Evolutionary conservation across 768 basidiomycete genomes (phyloP).

Genomic region (Agaricus sinodeliciosus): DNA sequence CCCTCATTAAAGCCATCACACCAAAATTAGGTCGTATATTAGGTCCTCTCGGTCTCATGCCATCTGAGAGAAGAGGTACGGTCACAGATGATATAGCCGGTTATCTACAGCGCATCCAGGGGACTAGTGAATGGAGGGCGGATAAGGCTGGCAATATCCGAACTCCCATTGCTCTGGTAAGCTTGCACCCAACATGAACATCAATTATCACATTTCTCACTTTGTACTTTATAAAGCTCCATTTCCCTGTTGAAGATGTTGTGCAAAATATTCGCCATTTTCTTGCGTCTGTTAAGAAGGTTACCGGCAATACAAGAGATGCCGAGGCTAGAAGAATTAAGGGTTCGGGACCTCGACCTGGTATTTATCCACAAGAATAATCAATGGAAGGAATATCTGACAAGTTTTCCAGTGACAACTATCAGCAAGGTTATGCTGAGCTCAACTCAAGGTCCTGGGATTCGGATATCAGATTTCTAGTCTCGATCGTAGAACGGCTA

Average conservation of each 20-base stretch:
- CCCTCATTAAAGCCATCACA: slow-evolving; percentile 72
- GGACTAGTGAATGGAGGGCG: slow-evolving; percentile 89
- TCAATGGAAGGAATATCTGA: slow-evolving; percentile 5
- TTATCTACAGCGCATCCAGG: slow-evolving; percentile 73
- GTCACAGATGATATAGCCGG: slow-evolving; percentile 86
- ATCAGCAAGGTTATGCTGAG: slow-evolving; percentile 82
- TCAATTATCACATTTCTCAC: too few relatives aligned
- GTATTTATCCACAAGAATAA: slow-evolving; percentile 20
- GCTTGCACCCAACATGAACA: slow-evolving; percentile 13
- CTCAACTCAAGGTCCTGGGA: slow-evolving; percentile 83
- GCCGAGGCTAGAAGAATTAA: slow-evolving; percentile 33
- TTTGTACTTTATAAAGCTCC: too few relatives aligned
- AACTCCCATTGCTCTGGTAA: slow-evolving; percentile 72
- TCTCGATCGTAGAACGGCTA: too few relatives aligned
- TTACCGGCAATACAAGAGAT: slow-evolving; percentile 63
- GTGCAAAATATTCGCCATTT: slow-evolving; percentile 76
- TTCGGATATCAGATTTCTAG: slow-evolving; percentile 75
- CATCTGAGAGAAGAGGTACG: slow-evolving; percentile 87
- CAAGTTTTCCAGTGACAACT: slow-evolving; percentile 46
- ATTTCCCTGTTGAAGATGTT: slow-evolving; percentile 44
- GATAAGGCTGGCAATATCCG: slow-evolving; percentile 83
- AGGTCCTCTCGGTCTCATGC: slow-evolving; percentile 93
- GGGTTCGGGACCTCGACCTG: slow-evolving; percentile 40
- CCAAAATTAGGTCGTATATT: slow-evolving; percentile 71
- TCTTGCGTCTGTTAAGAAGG: slow-evolving; percentile 64